Evolutionary conservation across 202 grass and related monocot genomes (phyloP), one percentile per base, ranked within the genome.

Genomic region (Panicum virgatum): DNA sequence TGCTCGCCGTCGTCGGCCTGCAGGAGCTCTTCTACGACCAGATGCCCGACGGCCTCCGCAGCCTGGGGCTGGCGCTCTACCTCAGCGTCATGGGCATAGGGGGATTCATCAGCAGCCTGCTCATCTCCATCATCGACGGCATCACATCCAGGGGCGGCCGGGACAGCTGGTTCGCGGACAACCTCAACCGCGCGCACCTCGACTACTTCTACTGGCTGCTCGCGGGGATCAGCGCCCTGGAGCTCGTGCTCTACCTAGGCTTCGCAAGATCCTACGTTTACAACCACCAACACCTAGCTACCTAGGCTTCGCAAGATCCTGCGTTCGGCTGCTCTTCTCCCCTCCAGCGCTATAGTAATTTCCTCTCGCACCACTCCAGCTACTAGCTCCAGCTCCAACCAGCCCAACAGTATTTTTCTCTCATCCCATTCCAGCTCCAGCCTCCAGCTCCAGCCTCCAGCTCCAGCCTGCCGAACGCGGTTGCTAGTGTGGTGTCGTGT

Each of bases 171-270:
- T 91, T 94, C 60, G 72, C 77, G n/a, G 77, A 87, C 60, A 91
- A 94, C 45, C 74, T 91, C 1, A 89, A 94, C 82, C 69, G 80
- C 18, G 89, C 77, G 10, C 89, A 89, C 82, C 86, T 94, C 61
- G 89, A 91, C 83, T 91, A 91, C 84, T 94, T 91, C 86, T 94
- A 87, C 27, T 87, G 92, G 81, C 78, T 94, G 54, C 92, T 94
- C 9, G 83, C 86, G 18, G 74, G 47, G 5, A 32, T 94, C 13
- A 91, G 80, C 70, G 81, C 72, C 18, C 9, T 26, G 1, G 77
- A 89, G 39, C 69, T 91, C 7, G 43, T 27, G 9, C 48, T 94
- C 58, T 94, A 22, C 37, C 36, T 88, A 2, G 50, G 4, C 51
- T 81, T 78, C 22, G 75, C 88, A 5, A 27, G 70, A 0, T 46